A percentile compares a stretch with the other conserved stretches of the same genome.
Conservation (phyloP, 371 early-diverging fungal species). For the Haplosporangium sp. region DNA sequence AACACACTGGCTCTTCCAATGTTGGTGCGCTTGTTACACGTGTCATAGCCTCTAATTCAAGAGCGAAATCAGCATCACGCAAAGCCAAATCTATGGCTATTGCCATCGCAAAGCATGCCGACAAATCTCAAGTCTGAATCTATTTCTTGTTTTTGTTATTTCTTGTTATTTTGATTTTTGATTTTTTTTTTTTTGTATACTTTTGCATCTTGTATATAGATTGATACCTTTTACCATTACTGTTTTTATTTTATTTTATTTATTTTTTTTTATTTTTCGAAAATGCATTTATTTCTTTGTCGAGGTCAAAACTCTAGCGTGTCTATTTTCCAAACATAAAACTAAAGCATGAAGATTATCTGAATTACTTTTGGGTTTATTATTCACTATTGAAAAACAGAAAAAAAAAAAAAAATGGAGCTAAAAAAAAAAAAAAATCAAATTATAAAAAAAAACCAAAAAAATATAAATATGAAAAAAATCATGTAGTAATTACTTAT, state of each 20-base stretch:
- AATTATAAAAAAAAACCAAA: neutral
- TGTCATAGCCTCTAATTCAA: neutral
- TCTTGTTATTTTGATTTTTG: neutral
- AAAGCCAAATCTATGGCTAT: neutral
- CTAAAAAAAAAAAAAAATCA: neutral
- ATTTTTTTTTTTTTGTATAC: no score
- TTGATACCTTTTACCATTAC: neutral
- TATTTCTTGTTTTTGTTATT: neutral
- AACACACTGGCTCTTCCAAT: neutral
- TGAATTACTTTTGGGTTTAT: neutral
- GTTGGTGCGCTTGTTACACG: slow-evolving; percentile 9
- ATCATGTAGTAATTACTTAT: neutral
- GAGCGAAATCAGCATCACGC: neutral
- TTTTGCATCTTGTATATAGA: neutral
- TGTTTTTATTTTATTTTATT: neutral
- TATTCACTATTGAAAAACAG: slow-evolving; percentile 4
- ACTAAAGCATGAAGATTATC: neutral
- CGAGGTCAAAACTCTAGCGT: neutral
- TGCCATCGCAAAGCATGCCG: neutral
- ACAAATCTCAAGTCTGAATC: neutral
- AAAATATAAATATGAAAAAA: neutral
- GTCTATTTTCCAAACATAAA: neutral
- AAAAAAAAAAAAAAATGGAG: slow-evolving; percentile 2
- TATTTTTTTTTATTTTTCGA: neutral
- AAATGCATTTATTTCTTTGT: neutral